Evolutionary conservation across 1,284 basidiomycete genomes (phyloP).

Genomic region (Melanopsichium pennsylvanicum): DNA sequence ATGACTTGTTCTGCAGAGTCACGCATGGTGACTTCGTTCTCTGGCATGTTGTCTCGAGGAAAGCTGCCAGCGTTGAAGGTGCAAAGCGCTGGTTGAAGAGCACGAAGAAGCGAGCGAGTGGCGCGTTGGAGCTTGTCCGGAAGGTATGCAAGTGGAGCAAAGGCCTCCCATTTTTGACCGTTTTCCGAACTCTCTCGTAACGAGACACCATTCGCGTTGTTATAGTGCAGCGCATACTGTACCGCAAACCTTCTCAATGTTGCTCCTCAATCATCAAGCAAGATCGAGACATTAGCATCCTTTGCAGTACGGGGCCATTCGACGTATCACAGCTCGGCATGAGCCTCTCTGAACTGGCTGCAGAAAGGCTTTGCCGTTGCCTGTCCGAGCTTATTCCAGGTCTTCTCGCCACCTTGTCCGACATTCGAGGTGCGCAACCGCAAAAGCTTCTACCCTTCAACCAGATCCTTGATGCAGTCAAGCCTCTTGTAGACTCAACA

Average conservation of each 20-base stretch:
- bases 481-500: conserved; percentile 4
- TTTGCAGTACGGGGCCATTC: no score
- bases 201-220: not conserved
- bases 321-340: conserved; percentile 1
- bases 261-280: no score
- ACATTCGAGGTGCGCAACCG: conserved; percentile 11
- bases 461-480: conserved; percentile 10
- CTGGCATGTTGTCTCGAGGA: conserved; percentile 3
- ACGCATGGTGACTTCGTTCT: conserved; percentile 18
- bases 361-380: conserved; percentile 14
- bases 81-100: not conserved
- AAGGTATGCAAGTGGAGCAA: conserved; percentile 18
- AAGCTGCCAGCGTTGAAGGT: no score
- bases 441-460: conserved; percentile 11
- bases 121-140: conserved; percentile 8
- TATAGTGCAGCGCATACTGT: not conserved
- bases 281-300: no score
- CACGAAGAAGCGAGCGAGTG: not conserved
- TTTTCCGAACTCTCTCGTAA: conserved; percentile 11
- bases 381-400: conserved; percentile 20
- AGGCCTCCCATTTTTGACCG: conserved; percentile 19
- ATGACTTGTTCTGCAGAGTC: no score
- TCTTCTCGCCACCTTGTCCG: conserved; percentile 17
- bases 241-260: no score
- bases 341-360: conserved; percentile 20